Percentiles rank a stretch among this genome's conserved stretches.
phyloP scores from a whole-genome alignment of 1,139 yeast species.

The Magnusiomyces magnusii region DNA sequence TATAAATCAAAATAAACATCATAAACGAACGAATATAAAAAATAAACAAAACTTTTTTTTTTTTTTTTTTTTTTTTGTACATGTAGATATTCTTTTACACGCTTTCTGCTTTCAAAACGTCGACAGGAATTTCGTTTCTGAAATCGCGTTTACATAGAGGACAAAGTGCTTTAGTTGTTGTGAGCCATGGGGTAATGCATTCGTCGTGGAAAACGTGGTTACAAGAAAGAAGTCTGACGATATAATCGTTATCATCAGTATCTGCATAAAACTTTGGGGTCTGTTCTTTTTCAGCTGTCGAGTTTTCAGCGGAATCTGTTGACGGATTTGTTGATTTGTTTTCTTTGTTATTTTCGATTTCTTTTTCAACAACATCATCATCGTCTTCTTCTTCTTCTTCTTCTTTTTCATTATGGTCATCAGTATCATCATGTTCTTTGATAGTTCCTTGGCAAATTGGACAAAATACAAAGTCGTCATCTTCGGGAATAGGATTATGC shows the following conservation, averaged over 20 bases:
- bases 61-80: not conserved
- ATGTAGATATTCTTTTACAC: not conserved
- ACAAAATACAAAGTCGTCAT: constrained; percentile 6
- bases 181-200: constrained; percentile 80
- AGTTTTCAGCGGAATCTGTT: too few relatives aligned
- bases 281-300: too few relatives aligned
- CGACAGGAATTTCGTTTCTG: constrained; percentile 10
- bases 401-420: not conserved
- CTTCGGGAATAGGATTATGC: not conserved
- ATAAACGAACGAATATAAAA: too few relatives aligned
- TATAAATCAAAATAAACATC: too few relatives aligned
- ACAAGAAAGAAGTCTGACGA: constrained; percentile 66
- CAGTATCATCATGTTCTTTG: not conserved
- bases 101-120: constrained; percentile 3
- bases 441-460: constrained; percentile 7
- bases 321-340: too few relatives aligned
- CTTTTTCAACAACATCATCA: not conserved
- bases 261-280: constrained; percentile 24
- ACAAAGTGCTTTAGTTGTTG: constrained; percentile 68
- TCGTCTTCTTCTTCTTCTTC: not conserved
- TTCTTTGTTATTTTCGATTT: too few relatives aligned
- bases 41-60: not conserved
- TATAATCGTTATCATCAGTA: constrained; percentile 52
- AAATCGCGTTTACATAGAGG: constrained; percentile 62
- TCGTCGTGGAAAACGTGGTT: constrained; percentile 79